phyloP scores from a whole-genome alignment of 1,139 yeast species.

The Debaryomyces sp. region DNA sequence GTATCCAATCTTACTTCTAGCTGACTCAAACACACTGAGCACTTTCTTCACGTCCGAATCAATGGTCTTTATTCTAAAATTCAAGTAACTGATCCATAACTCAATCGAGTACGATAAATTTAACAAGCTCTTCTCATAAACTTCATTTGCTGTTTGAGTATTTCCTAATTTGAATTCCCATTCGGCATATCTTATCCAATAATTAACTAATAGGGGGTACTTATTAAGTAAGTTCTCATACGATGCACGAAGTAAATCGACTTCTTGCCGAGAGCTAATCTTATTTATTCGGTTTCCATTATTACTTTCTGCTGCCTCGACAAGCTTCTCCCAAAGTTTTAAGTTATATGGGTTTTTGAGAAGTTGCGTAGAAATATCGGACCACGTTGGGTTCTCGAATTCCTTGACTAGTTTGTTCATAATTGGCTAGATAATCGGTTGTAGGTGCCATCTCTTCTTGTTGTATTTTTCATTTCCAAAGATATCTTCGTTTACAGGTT shows the following conservation, averaged over 20 bases:
- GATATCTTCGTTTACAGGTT: background rate
- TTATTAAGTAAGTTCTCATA: slow-evolving; percentile 59
- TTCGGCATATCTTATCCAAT: slow-evolving; percentile 78
- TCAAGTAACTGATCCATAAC: slow-evolving; percentile 73
- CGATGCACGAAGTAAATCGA: slow-evolving; percentile 48
- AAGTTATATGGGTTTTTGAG: slow-evolving; percentile 49
- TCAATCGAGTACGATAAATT: slow-evolving; percentile 59
- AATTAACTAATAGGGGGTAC: slow-evolving; percentile 74
- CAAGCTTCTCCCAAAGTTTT: slow-evolving; percentile 51
- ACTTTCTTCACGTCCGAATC: slow-evolving; percentile 34
- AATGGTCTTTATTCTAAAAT: slow-evolving; percentile 52
- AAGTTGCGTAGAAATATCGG: slow-evolving; percentile 29
- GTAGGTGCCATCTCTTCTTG: background rate
- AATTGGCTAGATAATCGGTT: background rate
- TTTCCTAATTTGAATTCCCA: slow-evolving; percentile 65
- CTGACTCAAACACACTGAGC: slow-evolving; percentile 57
- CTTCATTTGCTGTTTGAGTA: slow-evolving; percentile 46
- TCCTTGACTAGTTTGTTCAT: slow-evolving; percentile 1
- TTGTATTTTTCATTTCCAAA: background rate
- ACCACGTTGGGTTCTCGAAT: slow-evolving; percentile 20
- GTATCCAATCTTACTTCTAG: slow-evolving; percentile 63
- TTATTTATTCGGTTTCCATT: slow-evolving; percentile 41
- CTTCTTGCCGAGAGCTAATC: slow-evolving; percentile 40
- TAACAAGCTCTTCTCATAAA: slow-evolving; percentile 59
- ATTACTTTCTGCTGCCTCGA: slow-evolving; percentile 32